Evolutionary conservation across 129 eudicot genomes (phyloP).

Genomic region (Logfia minima): DNA sequence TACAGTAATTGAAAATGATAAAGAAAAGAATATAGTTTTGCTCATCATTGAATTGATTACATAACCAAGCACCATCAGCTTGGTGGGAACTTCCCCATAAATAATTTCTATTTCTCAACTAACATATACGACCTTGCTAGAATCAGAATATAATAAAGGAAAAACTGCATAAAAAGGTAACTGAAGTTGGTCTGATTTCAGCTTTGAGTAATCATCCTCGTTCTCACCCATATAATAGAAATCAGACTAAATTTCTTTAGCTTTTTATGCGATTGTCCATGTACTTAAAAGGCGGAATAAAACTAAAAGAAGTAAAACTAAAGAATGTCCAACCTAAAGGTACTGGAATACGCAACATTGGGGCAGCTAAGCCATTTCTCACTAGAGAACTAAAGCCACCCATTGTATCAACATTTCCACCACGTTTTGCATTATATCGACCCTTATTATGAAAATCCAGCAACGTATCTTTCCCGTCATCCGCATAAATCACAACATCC

Average conservation of each 20-base stretch:
- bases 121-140: conserved; percentile 7
- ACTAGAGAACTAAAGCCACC: conserved; percentile 67
- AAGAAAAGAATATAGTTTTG: conserved; percentile 2
- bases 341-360: conserved; percentile 83
- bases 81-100: neutral
- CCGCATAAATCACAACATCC: conserved; percentile 87
- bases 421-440: conserved; percentile 80
- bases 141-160: neutral
- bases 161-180: neutral
- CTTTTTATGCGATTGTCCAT: neutral
- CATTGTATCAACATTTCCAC: conserved; percentile 95
- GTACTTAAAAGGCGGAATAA: neutral
- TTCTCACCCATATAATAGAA: neutral
- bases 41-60: neutral
- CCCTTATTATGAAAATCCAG: conserved; percentile 73
- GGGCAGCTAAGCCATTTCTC: conserved; percentile 65
- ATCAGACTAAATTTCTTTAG: neutral
- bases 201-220: neutral
- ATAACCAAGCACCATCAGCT: conserved; percentile 15
- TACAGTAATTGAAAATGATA: neutral
- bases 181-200: neutral
- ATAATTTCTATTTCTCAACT: neutral
- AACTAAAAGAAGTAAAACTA: neutral
- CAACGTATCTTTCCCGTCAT: conserved; percentile 73
- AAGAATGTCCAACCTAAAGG: conserved; percentile 63